Percentiles rank a stretch among this genome's conserved stretches.
phyloP scores from a whole-genome alignment of 169 alveolate genomes.

The Plasmodium coatneyi region DNA sequence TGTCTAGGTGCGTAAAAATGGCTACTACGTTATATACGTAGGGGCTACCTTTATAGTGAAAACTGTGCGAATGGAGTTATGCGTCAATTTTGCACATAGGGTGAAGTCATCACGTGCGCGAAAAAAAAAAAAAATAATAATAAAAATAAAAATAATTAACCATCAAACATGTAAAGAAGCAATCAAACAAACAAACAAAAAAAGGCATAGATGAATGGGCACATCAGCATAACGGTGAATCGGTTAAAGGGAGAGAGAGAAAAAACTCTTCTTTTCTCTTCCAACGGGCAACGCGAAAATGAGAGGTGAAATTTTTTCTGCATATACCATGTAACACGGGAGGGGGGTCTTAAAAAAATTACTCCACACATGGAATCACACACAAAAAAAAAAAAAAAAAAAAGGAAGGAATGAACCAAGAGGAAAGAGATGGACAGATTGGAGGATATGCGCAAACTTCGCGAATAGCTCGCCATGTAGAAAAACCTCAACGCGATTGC shows the following conservation, averaged over 20 bases:
- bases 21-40: neutral
- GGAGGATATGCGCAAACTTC: neutral
- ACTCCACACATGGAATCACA: neutral
- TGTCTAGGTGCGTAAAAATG: neutral
- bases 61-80: neutral
- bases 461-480: neutral
- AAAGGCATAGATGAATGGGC: neutral
- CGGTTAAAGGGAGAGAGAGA: neutral
- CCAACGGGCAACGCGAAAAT: neutral
- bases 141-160: neutral
- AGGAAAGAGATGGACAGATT: neutral
- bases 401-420: neutral
- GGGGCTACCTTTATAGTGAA: neutral
- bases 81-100: neutral
- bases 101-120: neutral
- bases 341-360: neutral
- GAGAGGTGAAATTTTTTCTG: neutral
- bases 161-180: neutral
- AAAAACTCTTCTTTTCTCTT: neutral
- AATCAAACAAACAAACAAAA: neutral
- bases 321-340: neutral
- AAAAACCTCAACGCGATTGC: neutral
- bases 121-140: neutral
- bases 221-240: neutral
- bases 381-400: neutral